Percentiles rank a stretch among this genome's conserved stretches.
phyloP scores from a whole-genome alignment of 176 grass and related monocot species.

The Oryza punctata region DNA sequence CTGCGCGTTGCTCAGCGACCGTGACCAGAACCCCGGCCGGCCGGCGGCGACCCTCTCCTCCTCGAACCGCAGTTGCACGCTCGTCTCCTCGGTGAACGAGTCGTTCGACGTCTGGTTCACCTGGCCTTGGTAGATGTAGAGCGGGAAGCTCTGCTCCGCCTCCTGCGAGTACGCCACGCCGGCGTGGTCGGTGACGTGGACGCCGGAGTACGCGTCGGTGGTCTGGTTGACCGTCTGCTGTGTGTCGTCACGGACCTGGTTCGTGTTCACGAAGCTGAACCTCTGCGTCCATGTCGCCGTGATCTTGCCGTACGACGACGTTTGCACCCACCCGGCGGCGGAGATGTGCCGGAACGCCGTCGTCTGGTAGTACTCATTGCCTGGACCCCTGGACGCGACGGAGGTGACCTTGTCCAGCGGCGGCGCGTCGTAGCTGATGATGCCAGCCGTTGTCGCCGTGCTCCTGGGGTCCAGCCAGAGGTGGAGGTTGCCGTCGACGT shows the following conservation, averaged over 20 bases:
- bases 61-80: constrained; percentile 46
- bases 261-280: constrained; percentile 57
- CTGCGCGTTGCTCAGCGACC: constrained; percentile 67
- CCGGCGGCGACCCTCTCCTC: constrained; percentile 68
- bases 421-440: constrained; percentile 59
- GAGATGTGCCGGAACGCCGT: constrained; percentile 59
- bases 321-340: constrained; percentile 63
- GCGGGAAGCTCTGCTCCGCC: constrained; percentile 57
- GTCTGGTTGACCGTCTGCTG: constrained; percentile 60
- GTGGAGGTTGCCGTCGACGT: constrained; percentile 82
- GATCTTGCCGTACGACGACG: constrained; percentile 69
- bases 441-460: constrained; percentile 34
- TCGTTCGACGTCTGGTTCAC: constrained; percentile 34
- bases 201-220: constrained; percentile 54
- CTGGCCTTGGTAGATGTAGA: constrained; percentile 50
- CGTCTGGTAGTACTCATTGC: constrained; percentile 43
- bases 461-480: constrained; percentile 75
- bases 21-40: constrained; percentile 49
- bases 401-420: constrained; percentile 18
- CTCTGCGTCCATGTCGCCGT: constrained; percentile 63
- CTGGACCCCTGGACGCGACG: constrained; percentile 27
- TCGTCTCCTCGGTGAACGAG: constrained; percentile 37
- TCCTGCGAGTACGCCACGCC: constrained; percentile 60
- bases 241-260: constrained; percentile 18
- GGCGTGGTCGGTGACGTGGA: constrained; percentile 40